phyloP scores from a whole-genome alignment of 257 asterid species.

The Solanum chmielewskii region DNA sequence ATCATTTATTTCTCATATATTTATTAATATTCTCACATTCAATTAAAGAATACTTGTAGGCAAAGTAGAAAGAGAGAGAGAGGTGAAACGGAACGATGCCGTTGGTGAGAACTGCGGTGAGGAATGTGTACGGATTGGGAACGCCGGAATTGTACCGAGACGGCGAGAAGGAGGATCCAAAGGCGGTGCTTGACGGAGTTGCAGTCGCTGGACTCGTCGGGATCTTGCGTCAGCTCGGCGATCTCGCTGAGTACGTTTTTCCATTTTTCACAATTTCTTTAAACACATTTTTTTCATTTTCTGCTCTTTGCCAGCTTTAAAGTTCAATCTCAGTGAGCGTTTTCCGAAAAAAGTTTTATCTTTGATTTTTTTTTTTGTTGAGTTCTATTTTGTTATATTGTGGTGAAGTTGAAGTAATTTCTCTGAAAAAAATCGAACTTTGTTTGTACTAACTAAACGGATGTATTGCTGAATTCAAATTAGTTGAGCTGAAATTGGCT shows the following conservation, averaged over 20 bases:
- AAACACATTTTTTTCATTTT: not conserved
- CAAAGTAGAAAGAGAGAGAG: not conserved
- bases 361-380: not conserved
- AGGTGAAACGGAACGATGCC: slow-evolving; percentile 43
- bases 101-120: slow-evolving; percentile 60
- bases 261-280: not conserved
- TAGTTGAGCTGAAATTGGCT: not conserved
- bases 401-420: not conserved
- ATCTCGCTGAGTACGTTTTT: slow-evolving; percentile 68
- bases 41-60: not conserved
- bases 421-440: not conserved
- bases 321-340: not conserved
- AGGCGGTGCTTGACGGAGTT: slow-evolving; percentile 68
- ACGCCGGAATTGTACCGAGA: slow-evolving; percentile 57
- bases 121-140: slow-evolving; percentile 75
- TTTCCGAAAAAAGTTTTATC: not conserved
- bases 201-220: slow-evolving; percentile 87
- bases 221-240: slow-evolving; percentile 90
- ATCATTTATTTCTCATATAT: slow-evolving; percentile 11
- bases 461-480: not conserved
- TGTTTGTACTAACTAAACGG: not conserved
- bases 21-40: slow-evolving; percentile 15
- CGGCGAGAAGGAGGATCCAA: slow-evolving; percentile 64
- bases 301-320: not conserved
- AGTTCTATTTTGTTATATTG: not conserved